These are phyloP conservation scores for Aspergillus fumigatus DNA, from an alignment of 2,329 filamentous ascomycete species.

Conservation along the genomic window DNA sequence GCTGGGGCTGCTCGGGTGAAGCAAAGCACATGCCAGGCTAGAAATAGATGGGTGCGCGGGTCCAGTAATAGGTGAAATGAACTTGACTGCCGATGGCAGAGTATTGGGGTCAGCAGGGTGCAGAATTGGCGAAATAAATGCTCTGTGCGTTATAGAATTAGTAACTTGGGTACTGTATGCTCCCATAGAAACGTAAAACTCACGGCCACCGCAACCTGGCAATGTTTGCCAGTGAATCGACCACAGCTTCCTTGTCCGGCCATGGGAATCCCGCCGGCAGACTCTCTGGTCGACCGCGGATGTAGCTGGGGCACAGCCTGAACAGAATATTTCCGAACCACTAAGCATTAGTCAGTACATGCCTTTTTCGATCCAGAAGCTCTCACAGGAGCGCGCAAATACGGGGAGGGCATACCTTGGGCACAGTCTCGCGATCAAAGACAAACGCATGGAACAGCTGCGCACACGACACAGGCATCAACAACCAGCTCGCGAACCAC, in stretches of 20 bases:
- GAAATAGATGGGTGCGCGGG: slow-evolving; percentile 83
- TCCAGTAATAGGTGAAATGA: slow-evolving; percentile 72
- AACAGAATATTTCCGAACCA: slow-evolving; percentile 63
- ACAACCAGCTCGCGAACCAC: slow-evolving; percentile 82
- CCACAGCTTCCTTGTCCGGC: slow-evolving; percentile 70
- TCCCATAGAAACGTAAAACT: slow-evolving; percentile 31
- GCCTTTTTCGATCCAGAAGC: no score
- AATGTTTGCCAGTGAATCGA: slow-evolving; percentile 77
- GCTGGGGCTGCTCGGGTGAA: slow-evolving; percentile 83
- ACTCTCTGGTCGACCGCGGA: slow-evolving; percentile 65
- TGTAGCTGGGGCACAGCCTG: slow-evolving; percentile 69
- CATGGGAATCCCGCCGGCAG: slow-evolving; percentile 65
- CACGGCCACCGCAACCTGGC: slow-evolving; percentile 79
- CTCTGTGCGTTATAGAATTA: slow-evolving; percentile 40
- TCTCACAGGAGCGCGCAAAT: slow-evolving; percentile 17
- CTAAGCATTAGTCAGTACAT: slow-evolving; percentile 20
- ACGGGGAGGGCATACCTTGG: slow-evolving; percentile 45
- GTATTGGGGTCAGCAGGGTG: slow-evolving; percentile 64
- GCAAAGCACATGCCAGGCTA: slow-evolving; percentile 78
- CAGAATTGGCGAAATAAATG: slow-evolving; percentile 79
- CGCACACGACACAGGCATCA: slow-evolving; percentile 71
- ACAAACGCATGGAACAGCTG: slow-evolving; percentile 72
- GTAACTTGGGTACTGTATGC: not conserved
- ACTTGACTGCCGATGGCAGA: slow-evolving; percentile 59
- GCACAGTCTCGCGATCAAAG: slow-evolving; percentile 72